A percentile compares a stretch with the other conserved stretches of the same genome.
Evolutionary conservation across 192 early-diverging fungal species (phyloP).

Genomic region (Backusella tuberculispora): DNA sequence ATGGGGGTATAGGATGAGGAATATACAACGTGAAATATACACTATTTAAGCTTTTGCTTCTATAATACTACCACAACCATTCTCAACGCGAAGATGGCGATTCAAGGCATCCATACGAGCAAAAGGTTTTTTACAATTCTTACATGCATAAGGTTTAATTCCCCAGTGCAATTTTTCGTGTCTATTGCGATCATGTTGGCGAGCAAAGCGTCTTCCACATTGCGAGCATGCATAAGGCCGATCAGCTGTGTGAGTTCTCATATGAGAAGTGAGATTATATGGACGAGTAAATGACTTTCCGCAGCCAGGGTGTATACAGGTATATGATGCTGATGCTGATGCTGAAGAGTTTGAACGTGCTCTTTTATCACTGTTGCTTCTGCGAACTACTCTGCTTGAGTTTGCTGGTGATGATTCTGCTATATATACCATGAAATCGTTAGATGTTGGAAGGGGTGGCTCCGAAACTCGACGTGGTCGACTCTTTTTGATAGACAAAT

Average conservation of each 20-base stretch:
- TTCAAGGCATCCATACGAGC: conserved; percentile 79
- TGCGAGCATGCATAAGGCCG: conserved; percentile 73
- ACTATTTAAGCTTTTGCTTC: conserved; percentile 8
- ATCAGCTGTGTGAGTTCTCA: conserved; percentile 74
- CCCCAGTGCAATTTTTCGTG: conserved; percentile 78
- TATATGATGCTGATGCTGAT: not conserved
- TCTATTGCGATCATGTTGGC: conserved; percentile 90
- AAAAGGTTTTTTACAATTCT: conserved; percentile 70
- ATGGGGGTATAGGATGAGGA: not conserved
- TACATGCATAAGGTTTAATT: conserved; percentile 71
- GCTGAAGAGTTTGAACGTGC: conserved; percentile 4
- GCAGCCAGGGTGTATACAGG: conserved; percentile 52
- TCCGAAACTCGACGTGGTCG: conserved; percentile 30
- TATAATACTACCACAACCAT: conserved; percentile 29
- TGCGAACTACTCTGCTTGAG: not conserved
- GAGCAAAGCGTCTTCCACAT: conserved; percentile 81
- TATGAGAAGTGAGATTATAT: conserved; percentile 80
- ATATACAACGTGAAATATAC: conserved; percentile 11
- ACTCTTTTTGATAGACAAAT: conserved; percentile 9
- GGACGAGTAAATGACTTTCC: conserved; percentile 72
- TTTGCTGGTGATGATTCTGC: conserved; percentile 3
- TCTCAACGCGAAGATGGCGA: conserved; percentile 56
- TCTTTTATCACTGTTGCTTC: conserved; percentile 28
- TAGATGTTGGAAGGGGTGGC: conserved; percentile 18
- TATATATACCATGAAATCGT: not conserved